Percentiles rank a stretch among this genome's conserved stretches.
phyloP scores from a whole-genome alignment of 1,284 basidiomycete species.

The Chondrostereum purpureum region DNA sequence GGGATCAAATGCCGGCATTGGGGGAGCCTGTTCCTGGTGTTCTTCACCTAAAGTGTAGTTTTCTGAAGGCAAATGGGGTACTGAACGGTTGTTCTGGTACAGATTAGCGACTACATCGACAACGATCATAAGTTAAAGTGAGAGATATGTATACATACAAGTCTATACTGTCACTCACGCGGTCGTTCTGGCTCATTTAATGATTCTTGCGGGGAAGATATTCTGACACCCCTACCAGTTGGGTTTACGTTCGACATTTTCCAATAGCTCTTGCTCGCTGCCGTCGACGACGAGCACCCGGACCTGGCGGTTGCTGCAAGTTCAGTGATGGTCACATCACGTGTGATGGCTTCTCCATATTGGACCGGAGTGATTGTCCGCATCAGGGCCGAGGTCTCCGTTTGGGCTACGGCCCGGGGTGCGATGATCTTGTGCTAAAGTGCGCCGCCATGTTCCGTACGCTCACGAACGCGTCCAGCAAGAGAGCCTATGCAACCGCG shows the following conservation, averaged over 20 bases:
- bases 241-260: slow-evolving; percentile 26
- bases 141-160: slow-evolving; percentile 6
- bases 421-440: no score
- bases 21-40: slow-evolving; percentile 23
- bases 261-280: no score
- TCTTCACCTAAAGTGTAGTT: slow-evolving; percentile 27
- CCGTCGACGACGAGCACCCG: no score
- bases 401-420: no score
- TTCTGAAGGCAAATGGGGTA: slow-evolving; percentile 32
- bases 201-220: slow-evolving; percentile 12
- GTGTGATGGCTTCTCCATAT: no score
- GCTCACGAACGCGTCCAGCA: no score
- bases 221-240: slow-evolving; percentile 20
- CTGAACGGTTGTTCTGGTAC: slow-evolving; percentile 35
- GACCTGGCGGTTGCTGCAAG: no score
- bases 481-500: slow-evolving; percentile 32
- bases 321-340: no score
- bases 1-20: slow-evolving; percentile 33
- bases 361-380: no score
- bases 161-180: slow-evolving; percentile 9
- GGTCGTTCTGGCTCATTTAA: slow-evolving; percentile 11
- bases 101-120: slow-evolving; percentile 17
- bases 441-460: neutral
- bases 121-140: slow-evolving; percentile 2
- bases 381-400: no score